phyloP scores from a whole-genome alignment of 164 flowering plant species.

The Macadamia integrifolia region DNA sequence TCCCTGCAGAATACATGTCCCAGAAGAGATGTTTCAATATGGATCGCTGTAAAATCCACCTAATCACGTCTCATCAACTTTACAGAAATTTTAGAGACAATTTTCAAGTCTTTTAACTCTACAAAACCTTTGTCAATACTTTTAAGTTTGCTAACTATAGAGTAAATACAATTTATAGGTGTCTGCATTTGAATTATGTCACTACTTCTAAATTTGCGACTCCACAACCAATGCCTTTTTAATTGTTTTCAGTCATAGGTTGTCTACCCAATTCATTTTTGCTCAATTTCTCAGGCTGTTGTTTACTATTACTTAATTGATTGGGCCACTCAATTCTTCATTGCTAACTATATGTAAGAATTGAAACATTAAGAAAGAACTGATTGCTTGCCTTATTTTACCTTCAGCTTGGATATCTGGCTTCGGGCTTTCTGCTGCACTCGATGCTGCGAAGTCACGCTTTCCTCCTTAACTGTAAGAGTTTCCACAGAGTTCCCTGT shows the following conservation, averaged over 20 bases:
- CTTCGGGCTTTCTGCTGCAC: slow-evolving; percentile 34
- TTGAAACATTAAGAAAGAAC: not conserved
- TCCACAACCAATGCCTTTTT: too few species aligned
- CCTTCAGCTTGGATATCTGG: slow-evolving; percentile 52
- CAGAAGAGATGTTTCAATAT: not conserved
- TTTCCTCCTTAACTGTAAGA: slow-evolving; percentile 30
- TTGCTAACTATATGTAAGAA: not conserved
- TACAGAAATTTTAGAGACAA: too few species aligned
- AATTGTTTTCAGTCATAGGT: too few species aligned
- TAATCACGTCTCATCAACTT: too few species aligned
- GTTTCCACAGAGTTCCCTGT: slow-evolving; percentile 52
- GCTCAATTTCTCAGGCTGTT: not conserved
- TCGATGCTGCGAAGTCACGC: slow-evolving; percentile 14
- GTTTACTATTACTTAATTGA: not conserved
- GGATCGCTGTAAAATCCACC: not conserved
- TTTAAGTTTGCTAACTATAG: too few species aligned
- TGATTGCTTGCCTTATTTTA: slow-evolving; percentile 7
- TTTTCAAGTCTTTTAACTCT: too few species aligned
- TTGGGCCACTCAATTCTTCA: not conserved
- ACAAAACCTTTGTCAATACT: too few species aligned
- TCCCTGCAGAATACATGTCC: slow-evolving; percentile 38
- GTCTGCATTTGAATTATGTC: too few species aligned
- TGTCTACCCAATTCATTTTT: not conserved
- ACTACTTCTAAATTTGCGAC: too few species aligned
- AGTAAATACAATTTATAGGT: too few species aligned